phyloP scores from a whole-genome alignment of 306 rosid species.

The Urtica urens region DNA sequence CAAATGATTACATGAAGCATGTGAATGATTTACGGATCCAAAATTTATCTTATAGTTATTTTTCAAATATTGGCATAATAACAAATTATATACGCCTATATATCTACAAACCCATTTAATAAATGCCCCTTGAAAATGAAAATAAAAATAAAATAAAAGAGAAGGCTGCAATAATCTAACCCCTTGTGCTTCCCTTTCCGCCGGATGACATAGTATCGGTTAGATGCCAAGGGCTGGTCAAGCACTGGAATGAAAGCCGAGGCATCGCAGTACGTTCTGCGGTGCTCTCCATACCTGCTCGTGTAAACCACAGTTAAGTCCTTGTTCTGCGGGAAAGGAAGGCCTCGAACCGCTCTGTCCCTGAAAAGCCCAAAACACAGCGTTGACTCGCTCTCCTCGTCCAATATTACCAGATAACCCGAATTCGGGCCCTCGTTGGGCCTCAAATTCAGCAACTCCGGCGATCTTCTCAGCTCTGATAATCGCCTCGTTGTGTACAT shows the following conservation, averaged over 20 bases:
- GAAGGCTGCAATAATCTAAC: too few species aligned
- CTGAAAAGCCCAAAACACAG: slow-evolving; percentile 35
- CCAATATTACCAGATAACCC: slow-evolving; percentile 52
- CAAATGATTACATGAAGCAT: too few species aligned
- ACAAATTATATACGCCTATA: too few species aligned
- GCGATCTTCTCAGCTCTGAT: slow-evolving; percentile 28
- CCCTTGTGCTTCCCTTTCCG: slow-evolving; percentile 40
- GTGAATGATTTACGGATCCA: too few species aligned
- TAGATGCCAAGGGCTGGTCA: slow-evolving; percentile 47
- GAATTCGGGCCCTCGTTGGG: slow-evolving; percentile 53
- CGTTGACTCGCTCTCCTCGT: slow-evolving; percentile 24
- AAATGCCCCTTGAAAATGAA: too few species aligned
- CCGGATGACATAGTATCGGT: slow-evolving; percentile 40
- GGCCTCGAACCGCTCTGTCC: slow-evolving; percentile 10
- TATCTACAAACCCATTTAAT: too few species aligned
- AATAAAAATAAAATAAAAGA: too few species aligned
- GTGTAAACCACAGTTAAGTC: slow-evolving; percentile 27
- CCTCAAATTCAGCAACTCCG: slow-evolving; percentile 17
- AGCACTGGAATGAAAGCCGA: slow-evolving; percentile 50
- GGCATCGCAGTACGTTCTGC: not conserved
- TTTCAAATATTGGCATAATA: too few species aligned
- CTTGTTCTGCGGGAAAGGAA: slow-evolving; percentile 63
- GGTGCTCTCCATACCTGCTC: slow-evolving; percentile 4
- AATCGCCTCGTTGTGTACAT: slow-evolving; percentile 68
- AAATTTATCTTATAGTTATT: too few species aligned